Conservation (phyloP, 495 filamentous ascomycete species). For the Penicillium salamii region DNA sequence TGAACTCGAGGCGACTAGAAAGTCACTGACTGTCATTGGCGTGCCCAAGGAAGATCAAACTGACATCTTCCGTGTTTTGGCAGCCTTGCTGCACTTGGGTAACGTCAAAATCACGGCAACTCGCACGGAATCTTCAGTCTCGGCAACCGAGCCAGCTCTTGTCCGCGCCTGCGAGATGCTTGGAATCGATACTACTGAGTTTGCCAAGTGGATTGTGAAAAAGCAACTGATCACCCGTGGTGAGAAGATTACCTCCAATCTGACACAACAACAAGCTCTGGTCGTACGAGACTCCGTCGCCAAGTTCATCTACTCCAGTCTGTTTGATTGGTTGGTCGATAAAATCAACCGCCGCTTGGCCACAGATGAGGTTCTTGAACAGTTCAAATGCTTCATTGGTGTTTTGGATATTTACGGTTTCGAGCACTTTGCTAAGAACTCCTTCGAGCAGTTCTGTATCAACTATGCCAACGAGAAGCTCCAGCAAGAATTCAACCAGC, state of each 20-base stretch:
- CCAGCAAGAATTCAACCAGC: conserved; percentile 99
- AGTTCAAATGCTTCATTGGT: conserved; percentile 92
- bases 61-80: conserved; percentile 87
- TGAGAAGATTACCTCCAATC: conserved; percentile 95
- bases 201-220: conserved; percentile 99
- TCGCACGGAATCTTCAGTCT: conserved; percentile 79
- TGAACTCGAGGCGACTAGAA: conserved; percentile 84
- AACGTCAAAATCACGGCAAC: conserved; percentile 94
- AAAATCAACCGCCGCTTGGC: conserved; percentile 89
- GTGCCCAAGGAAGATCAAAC: conserved; percentile 70
- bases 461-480: conserved; percentile 99
- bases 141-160: conserved; percentile 77
- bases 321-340: conserved; percentile 98
- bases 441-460: conserved; percentile 99
- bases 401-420: conserved; percentile 99
- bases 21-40: conserved; percentile 84
- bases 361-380: conserved; percentile 77
- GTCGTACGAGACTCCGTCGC: conserved; percentile 97
- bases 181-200: conserved; percentile 81
- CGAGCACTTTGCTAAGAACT: conserved; percentile 99
- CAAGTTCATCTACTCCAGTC: conserved; percentile 96
- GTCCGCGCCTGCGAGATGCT: conserved; percentile 80
- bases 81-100: conserved; percentile 89
- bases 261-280: conserved; percentile 88
- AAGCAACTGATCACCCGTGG: conserved; percentile 96